Conservation (phyloP, 805 yeast genomes). For the Pichia scutulata region DNA sequence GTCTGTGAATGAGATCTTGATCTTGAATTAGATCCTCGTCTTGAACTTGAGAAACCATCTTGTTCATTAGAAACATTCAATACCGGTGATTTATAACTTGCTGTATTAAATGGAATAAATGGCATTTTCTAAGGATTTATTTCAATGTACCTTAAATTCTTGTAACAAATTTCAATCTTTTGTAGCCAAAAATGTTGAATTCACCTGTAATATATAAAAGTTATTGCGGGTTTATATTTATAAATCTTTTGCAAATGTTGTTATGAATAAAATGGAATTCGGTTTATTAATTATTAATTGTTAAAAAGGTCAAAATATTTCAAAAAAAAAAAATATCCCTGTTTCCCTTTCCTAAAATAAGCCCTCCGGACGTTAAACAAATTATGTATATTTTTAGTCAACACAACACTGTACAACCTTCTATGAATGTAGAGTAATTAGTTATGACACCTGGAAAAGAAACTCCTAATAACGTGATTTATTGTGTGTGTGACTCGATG, state of each 20-base stretch:
- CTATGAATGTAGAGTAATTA: background rate
- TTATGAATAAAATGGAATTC: too few relatives aligned
- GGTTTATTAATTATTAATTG: too few relatives aligned
- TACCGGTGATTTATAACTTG: background rate
- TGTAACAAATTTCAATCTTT: background rate
- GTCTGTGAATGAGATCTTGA: background rate
- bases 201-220: too few relatives aligned
- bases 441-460: background rate
- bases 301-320: background rate
- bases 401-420: background rate
- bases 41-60: background rate
- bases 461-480: background rate
- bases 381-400: background rate
- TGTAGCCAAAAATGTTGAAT: too few relatives aligned
- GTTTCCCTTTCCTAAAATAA: background rate
- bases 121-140: background rate
- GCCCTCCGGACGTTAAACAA: background rate
- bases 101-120: slow-evolving; percentile 5
- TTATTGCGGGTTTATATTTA: too few relatives aligned
- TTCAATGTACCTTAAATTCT: background rate
- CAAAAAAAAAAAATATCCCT: background rate
- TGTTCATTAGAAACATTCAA: slow-evolving; percentile 1
- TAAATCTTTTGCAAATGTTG: too few relatives aligned
- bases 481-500: background rate
- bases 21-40: background rate